Percentiles rank a stretch among this genome's conserved stretches.
Conservation (phyloP, 257 asterid species). For the Solanum medicagineum region DNA sequence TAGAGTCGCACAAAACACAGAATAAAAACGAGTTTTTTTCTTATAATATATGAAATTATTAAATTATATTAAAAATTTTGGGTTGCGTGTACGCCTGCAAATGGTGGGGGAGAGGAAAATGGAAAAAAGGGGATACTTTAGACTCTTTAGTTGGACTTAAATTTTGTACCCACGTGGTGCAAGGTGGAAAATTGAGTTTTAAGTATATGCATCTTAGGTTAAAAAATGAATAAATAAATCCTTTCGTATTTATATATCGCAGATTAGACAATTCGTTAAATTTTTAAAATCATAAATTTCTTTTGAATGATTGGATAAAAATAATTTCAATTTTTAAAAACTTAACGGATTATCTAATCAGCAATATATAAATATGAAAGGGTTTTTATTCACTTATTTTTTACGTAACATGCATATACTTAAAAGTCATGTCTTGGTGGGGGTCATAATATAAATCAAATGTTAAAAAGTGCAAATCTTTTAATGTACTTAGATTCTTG, state of each 20-base stretch:
- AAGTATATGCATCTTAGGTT: neutral
- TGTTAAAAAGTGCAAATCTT: neutral
- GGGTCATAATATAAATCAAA: neutral
- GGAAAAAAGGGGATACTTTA: neutral
- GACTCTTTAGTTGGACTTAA: neutral
- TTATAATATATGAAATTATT: neutral
- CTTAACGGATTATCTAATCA: no score
- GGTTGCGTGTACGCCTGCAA: neutral
- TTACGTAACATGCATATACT: no score
- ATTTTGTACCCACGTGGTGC: neutral
- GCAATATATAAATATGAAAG: no score
- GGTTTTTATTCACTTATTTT: no score
- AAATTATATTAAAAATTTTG: neutral
- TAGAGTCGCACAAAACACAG: rapidly evolving
- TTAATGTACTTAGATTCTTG: neutral
- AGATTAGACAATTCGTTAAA: no score
- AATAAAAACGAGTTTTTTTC: no score
- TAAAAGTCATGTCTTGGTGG: neutral
- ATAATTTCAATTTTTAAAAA: no score
- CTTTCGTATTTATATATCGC: no score
- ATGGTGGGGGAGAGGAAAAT: neutral
- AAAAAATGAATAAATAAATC: neutral
- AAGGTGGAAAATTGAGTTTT: neutral
- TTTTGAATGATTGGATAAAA: no score
- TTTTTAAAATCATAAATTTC: no score